Base-by-base conservation (phyloP, 2,329 filamentous ascomycete species). In the Diaporthe citriasiana region DNA sequence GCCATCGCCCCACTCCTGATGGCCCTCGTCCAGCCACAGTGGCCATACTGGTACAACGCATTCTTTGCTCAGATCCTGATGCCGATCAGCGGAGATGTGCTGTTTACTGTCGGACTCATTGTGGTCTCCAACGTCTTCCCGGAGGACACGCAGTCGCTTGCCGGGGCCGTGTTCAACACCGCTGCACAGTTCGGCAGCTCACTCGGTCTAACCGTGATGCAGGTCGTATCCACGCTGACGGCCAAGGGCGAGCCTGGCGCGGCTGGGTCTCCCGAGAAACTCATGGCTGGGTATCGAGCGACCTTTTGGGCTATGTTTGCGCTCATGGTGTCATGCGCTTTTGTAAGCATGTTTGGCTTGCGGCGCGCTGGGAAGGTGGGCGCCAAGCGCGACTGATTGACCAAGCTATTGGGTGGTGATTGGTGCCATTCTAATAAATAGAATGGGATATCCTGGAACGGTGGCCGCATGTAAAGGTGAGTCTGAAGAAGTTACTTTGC, bases 151-250 rank as follows among this genome's bases (percentile, higher is more conserved):
- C 90, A 92, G 73, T 88, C 88, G 0, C 81, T 92, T 0, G 90
- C 89, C 0, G 91, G 90, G 0, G 89, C 88, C 0, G 89, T 92
- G 0, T 92, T 92, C 79, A 91, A 90, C 75, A 90, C 89, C 0
- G 83, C 88, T 0, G 82, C 85, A 0, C 89, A 92, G 75, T 87
- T 92, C 25, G 74, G 74, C n/a, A 66, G 22, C 40, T 72, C 74
- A 2, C 55, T 75, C 22, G 71, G 74, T 15, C 38, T 75, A 51
- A 73, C 63, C 38, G 53, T 71, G 6, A 71, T 68, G 10, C 74
- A 75, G 51, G 71, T 75, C 19, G 53, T 75, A 12, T 68, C 74
- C 19, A 59, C 74, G 2, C 65, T 59, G 17, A 72, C 60, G 2
- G 50, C 71, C 6, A 65, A 51, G 30, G 51, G 40, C 8, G 35